Base-by-base conservation (phyloP, 768 basidiomycete species). In the Mycena albidolilacea region DNA sequence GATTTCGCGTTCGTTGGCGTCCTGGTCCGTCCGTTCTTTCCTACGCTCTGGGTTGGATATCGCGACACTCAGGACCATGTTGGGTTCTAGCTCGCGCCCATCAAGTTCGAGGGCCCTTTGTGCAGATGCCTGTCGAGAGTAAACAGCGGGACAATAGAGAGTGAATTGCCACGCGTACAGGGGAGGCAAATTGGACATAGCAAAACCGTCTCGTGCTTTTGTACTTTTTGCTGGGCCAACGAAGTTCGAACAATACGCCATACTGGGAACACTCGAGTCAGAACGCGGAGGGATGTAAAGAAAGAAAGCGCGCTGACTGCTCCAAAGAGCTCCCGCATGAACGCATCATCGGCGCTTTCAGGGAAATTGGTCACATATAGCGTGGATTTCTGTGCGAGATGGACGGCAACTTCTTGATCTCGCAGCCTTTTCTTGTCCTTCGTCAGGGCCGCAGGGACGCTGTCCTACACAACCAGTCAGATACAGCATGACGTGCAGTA, bases 181-280 rank as follows among this genome's bases (percentile, higher is more conserved):
- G 95, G 21, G 91, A 91, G 1, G 92, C 92, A 79, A 90, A 98
- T 73, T 99, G 98, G 1, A 99, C 86, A 80, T 99, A 99, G 78
- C 95, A 97, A 81, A 99, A 99, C 54, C 98, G 89, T 44, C 98
- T 86, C 2, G 94, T 93, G 69, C 85, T 91, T 82, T 97, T 97
- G 87, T 96, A 97, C 79, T 98, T 98, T 79, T 97, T 97, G 83
- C 96, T 97, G 7, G 98, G 98, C 97, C 97, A 99, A 41, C 98
- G 93, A 19, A 96, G 94, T 75, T 99, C 97, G 72, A 99, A 95
- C 66, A 99, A 89, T 6, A 87, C 89, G 11, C 98, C 98, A 82
- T 94, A 97, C 96, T 98, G 68, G 1, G 35, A 46, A 74, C 44
- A 67, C 23, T 12, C 48, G 30, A 72, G 46, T 43, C 73, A 68